Percentiles rank a stretch among this genome's conserved stretches.
phyloP scores from a whole-genome alignment of 176 grass and related monocot genomes.

The Triticum monococcum region DNA sequence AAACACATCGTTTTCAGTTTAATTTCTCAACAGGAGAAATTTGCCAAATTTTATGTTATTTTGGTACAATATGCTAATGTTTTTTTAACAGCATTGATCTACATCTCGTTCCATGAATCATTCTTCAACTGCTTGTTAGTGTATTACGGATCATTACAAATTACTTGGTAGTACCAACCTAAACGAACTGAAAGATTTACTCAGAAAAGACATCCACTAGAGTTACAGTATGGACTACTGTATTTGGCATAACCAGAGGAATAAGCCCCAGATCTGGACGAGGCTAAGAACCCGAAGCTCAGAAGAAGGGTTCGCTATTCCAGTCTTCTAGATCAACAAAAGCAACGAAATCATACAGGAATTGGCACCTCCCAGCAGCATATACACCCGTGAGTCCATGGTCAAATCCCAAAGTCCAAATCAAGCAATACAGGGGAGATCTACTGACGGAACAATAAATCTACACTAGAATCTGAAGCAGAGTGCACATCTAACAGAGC shows the following conservation, averaged over 20 bases:
- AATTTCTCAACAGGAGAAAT: neutral
- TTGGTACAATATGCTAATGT: neutral
- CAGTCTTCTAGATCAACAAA: neutral
- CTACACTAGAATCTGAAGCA: neutral
- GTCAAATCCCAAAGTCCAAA: conserved; percentile 1
- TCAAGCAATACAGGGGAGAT: neutral
- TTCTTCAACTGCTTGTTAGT: neutral
- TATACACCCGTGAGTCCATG: neutral
- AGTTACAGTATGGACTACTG: too few species aligned
- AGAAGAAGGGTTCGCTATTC: neutral
- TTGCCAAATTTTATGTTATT: neutral
- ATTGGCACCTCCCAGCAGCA: neutral
- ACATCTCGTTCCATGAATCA: neutral
- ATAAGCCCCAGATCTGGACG: neutral
- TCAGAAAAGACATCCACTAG: neutral
- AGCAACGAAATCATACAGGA: neutral
- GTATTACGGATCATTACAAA: neutral
- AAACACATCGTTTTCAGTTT: neutral
- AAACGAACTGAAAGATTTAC: neutral
- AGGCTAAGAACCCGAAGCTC: neutral
- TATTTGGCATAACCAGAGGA: neutral
- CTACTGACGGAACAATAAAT: neutral
- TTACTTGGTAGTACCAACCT: neutral
- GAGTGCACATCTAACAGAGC: neutral
- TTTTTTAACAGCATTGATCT: neutral